Evolutionary conservation across 495 filamentous ascomycete genomes (phyloP).

Genomic region (Chaetomium tenue): DNA sequence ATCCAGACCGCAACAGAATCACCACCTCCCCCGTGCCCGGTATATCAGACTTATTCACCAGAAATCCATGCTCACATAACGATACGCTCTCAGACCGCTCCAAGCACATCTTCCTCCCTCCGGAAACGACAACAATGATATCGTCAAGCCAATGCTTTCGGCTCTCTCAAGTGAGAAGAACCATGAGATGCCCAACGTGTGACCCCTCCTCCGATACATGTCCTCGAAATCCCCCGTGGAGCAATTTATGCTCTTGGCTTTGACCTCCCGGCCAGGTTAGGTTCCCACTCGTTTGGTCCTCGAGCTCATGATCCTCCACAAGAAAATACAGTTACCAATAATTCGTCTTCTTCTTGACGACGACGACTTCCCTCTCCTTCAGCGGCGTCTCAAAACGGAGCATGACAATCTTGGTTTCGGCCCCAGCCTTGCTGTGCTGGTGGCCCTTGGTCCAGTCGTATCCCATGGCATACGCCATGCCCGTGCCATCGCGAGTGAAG

Average conservation of each 20-base stretch:
- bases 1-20: neutral
- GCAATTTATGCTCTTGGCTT: constrained; percentile 16
- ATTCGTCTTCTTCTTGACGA: too few relatives aligned
- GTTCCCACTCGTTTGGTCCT: neutral
- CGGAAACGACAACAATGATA: neutral
- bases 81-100: neutral
- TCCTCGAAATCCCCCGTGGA: neutral
- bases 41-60: neutral
- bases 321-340: constrained; percentile 9
- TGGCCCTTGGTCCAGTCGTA: constrained; percentile 97
- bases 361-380: constrained; percentile 33
- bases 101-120: neutral
- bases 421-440: constrained; percentile 63
- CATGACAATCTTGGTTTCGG: constrained; percentile 81
- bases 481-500: constrained; percentile 73
- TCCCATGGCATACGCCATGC: constrained; percentile 87
- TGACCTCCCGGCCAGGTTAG: neutral
- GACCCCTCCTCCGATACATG: constrained; percentile 5
- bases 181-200: neutral
- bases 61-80: constrained; percentile 3
- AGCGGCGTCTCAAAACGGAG: constrained; percentile 79
- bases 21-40: neutral
- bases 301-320: constrained; percentile 1
- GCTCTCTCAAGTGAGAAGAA: neutral
- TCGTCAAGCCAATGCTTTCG: neutral